Percentiles rank a stretch among this genome's conserved stretches.
phyloP scores from a whole-genome alignment of 176 grass and related monocot genomes.

The Musa acuminata region DNA sequence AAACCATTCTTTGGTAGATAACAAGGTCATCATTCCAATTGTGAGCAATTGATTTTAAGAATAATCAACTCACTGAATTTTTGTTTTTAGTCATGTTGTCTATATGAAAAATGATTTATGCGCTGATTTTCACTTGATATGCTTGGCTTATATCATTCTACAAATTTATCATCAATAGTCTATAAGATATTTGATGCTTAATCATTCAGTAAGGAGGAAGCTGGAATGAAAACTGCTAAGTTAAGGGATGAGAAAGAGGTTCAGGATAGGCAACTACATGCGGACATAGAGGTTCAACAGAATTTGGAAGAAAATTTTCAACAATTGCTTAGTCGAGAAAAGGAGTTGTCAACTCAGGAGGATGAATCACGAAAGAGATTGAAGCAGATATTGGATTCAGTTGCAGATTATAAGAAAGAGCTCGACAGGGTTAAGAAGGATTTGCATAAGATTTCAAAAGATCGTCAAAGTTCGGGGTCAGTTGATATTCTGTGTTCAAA shows the following conservation, averaged over 20 bases:
- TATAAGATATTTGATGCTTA: constrained; percentile 5
- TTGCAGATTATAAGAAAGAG: constrained; percentile 63
- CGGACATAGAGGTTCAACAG: constrained; percentile 79
- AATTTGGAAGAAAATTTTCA: constrained; percentile 95
- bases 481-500: constrained; percentile 10
- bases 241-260: constrained; percentile 98
- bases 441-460: constrained; percentile 53
- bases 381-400: constrained; percentile 51
- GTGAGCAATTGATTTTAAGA: background rate
- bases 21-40: background rate
- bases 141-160: background rate
- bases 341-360: constrained; percentile 80
- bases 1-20: background rate
- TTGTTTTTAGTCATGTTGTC: background rate
- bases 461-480: constrained; percentile 80
- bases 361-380: constrained; percentile 46
- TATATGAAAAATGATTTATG: background rate
- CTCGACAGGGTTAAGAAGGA: constrained; percentile 47
- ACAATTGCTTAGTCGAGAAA: constrained; percentile 51
- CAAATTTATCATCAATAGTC: background rate
- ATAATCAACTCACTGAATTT: background rate
- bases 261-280: constrained; percentile 83
- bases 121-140: background rate
- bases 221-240: constrained; percentile 95
- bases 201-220: constrained; percentile 86